Conservation (phyloP, 176 grass and related monocot genomes). For the Guadua angustifolia region DNA sequence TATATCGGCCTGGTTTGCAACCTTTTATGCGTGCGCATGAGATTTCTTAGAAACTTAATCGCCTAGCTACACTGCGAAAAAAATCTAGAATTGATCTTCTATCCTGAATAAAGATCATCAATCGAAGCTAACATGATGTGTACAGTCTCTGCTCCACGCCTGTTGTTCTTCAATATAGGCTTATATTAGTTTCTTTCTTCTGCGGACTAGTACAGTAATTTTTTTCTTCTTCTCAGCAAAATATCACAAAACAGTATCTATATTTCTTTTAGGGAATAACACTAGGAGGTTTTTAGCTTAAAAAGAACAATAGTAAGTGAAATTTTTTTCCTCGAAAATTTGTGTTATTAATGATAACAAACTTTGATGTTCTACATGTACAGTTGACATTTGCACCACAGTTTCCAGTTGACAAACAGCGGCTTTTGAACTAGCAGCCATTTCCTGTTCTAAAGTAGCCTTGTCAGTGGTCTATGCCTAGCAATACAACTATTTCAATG, state of each 20-base stretch:
- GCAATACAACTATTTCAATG: neutral
- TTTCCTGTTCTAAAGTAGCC: neutral
- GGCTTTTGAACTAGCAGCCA: neutral
- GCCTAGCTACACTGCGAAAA: neutral
- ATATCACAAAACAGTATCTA: neutral
- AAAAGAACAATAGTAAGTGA: neutral
- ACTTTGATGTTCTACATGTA: neutral
- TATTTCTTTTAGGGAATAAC: neutral
- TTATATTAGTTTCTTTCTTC: neutral
- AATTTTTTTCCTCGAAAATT: neutral
- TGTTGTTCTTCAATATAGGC: neutral
- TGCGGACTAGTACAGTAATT: neutral
- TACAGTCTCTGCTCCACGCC: neutral
- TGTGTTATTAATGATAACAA: neutral
- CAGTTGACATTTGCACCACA: neutral
- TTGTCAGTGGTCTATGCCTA: constrained; percentile 9
- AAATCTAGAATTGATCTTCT: constrained; percentile 1
- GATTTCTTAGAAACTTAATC: neutral
- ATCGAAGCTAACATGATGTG: neutral
- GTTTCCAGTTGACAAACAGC: neutral
- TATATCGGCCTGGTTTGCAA: constrained; percentile 19
- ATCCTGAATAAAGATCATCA: neutral
- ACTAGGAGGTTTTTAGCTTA: neutral
- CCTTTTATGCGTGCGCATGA: neutral
- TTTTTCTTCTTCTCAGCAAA: neutral